Percentiles rank a stretch among this genome's conserved stretches.
phyloP scores from a whole-genome alignment of 768 basidiomycete genomes.

The Trametes punicea region DNA sequence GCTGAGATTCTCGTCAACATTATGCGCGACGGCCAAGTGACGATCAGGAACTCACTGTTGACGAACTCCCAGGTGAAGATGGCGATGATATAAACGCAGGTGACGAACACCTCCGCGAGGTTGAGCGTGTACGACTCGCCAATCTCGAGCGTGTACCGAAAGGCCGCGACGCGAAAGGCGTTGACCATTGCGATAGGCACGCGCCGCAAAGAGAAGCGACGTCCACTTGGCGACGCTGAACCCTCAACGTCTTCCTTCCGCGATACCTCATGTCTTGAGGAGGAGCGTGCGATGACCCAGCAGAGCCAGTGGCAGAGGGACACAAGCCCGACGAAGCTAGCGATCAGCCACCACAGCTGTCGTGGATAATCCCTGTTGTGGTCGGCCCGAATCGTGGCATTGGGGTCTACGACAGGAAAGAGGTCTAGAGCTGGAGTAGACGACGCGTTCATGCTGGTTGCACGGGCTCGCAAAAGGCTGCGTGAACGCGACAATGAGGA shows the following conservation, averaged over 20 bases:
- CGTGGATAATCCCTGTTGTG: slow-evolving; percentile 33
- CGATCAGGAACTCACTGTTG: slow-evolving; percentile 23
- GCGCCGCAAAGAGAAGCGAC: slow-evolving; percentile 20
- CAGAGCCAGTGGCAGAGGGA: slow-evolving; percentile 34
- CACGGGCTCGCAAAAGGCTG: not conserved
- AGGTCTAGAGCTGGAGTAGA: not conserved
- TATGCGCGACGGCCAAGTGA: not conserved
- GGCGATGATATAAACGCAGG: slow-evolving; percentile 32
- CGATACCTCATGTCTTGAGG: not conserved
- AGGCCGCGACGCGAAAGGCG: slow-evolving; percentile 31
- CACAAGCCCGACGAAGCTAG: slow-evolving; percentile 40
- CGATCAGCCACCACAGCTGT: slow-evolving; percentile 42
- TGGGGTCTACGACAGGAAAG: not conserved
- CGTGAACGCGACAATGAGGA: not conserved
- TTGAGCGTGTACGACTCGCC: slow-evolving; percentile 34
- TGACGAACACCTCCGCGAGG: slow-evolving; percentile 36
- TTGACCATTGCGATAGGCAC: slow-evolving; percentile 28
- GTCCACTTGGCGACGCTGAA: not conserved
- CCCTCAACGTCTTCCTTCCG: slow-evolving; percentile 6
- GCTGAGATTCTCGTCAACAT: slow-evolving; percentile 18
- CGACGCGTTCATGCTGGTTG: not conserved
- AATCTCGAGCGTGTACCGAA: slow-evolving; percentile 31
- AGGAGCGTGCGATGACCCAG: slow-evolving; percentile 6
- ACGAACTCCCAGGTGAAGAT: slow-evolving; percentile 30
- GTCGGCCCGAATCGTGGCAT: not conserved